Evolutionary conservation across 495 filamentous ascomycete genomes (phyloP).

Genomic region (Pyrenopolyporus hunteri): DNA sequence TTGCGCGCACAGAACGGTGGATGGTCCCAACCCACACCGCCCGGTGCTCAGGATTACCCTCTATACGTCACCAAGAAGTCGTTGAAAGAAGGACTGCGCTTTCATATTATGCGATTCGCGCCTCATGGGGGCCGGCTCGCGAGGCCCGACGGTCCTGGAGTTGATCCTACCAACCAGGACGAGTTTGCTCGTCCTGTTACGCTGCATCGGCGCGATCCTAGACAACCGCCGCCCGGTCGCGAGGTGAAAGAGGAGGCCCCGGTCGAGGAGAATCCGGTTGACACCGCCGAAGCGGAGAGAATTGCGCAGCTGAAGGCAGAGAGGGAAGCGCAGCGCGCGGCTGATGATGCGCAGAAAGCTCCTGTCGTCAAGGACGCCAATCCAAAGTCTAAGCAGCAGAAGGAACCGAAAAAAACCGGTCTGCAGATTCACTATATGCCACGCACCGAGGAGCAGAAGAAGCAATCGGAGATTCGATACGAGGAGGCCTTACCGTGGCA

Average conservation of each 20-base stretch:
- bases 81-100: constrained; percentile 77
- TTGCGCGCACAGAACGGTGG: constrained; percentile 58
- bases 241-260: constrained; percentile 62
- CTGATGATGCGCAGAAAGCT: constrained; percentile 86
- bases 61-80: constrained; percentile 80
- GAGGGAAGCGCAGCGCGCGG: constrained; percentile 79
- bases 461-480: constrained; percentile 79
- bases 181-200: constrained; percentile 88
- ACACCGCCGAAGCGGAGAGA: constrained; percentile 76
- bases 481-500: constrained; percentile 97
- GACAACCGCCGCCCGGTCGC: constrained; percentile 64
- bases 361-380: constrained; percentile 63
- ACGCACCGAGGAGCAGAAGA: constrained; percentile 73
- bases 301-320: constrained; percentile 68
- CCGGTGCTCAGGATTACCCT: constrained; percentile 66
- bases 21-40: constrained; percentile 64
- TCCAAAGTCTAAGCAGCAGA: constrained; percentile 64
- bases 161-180: constrained; percentile 76
- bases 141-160: constrained; percentile 44
- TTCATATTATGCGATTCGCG: constrained; percentile 81
- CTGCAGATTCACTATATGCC: constrained; percentile 56
- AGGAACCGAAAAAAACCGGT: constrained; percentile 73
- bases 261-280: constrained; percentile 49
- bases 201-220: constrained; percentile 88
- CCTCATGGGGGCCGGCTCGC: constrained; percentile 34